A percentile compares a stretch with the other conserved stretches of the same genome.
phyloP scores from a whole-genome alignment of 768 basidiomycete genomes.

The Calvatia gigantea region DNA sequence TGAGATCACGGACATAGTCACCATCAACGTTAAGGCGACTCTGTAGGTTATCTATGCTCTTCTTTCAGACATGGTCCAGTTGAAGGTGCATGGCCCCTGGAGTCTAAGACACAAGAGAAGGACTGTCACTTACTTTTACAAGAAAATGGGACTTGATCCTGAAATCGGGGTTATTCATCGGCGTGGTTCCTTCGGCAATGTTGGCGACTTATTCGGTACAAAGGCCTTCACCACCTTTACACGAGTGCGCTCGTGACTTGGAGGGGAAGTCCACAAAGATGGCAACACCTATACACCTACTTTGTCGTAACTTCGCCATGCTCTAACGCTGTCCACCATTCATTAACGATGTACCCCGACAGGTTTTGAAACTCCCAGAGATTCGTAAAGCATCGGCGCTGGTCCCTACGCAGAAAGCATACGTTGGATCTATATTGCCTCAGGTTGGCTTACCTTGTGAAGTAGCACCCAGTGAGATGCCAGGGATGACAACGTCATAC shows the following conservation, averaged over 20 bases:
- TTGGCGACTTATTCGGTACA: conserved; percentile 87
- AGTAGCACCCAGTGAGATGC: conserved; percentile 66
- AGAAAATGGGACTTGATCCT: conserved; percentile 86
- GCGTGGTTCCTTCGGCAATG: conserved; percentile 87
- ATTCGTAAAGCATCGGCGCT: conserved; percentile 70
- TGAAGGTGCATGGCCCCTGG: conserved; percentile 39
- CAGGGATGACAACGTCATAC: conserved; percentile 78
- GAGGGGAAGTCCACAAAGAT: conserved; percentile 71
- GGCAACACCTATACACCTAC: conserved; percentile 85
- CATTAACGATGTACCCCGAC: conserved; percentile 5
- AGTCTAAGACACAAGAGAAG: not conserved
- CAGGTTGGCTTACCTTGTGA: conserved; percentile 79
- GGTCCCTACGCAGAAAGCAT: conserved; percentile 70
- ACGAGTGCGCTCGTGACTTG: conserved; percentile 82
- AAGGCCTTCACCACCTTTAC: conserved; percentile 89
- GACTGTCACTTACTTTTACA: conserved; percentile 5
- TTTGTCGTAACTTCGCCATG: conserved; percentile 70
- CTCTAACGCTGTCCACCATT: conserved; percentile 2
- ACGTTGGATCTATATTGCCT: conserved; percentile 72
- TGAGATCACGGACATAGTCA: conserved; percentile 81
- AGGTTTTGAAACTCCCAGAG: conserved; percentile 94
- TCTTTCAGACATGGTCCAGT: conserved; percentile 79
- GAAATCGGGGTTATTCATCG: conserved; percentile 91
- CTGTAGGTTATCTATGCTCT: conserved; percentile 75
- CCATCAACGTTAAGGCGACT: conserved; percentile 82